phyloP scores from a whole-genome alignment of 352 stramenopile genomes.

The Phytophthora sojae region DNA sequence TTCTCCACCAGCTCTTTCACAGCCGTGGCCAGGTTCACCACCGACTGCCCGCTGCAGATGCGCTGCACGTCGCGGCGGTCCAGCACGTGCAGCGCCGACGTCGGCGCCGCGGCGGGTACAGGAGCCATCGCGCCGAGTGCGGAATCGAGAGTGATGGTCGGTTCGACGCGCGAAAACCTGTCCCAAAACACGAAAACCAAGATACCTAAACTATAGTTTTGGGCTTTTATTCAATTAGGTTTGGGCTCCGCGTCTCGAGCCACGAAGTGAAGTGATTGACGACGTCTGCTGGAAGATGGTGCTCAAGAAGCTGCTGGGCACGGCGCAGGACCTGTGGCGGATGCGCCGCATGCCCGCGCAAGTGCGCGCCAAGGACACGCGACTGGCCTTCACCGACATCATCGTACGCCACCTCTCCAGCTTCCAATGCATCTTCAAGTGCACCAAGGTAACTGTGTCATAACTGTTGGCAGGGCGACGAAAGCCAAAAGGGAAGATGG shows the following conservation, averaged over 20 bases:
- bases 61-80: constrained; percentile 61
- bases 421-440: not conserved
- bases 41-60: constrained; percentile 93
- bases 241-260: not conserved
- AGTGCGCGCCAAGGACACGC: constrained; percentile 59
- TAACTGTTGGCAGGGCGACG: constrained; percentile 42
- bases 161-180: not conserved
- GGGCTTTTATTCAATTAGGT: not conserved
- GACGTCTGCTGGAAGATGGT: constrained; percentile 24
- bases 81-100: constrained; percentile 48
- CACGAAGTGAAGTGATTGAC: constrained; percentile 3
- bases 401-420: constrained; percentile 39
- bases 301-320: constrained; percentile 55
- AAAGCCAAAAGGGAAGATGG: constrained; percentile 55
- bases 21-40: constrained; percentile 94
- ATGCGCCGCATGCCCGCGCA: constrained; percentile 52
- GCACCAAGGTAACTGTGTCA: no score
- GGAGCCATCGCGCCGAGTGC: not conserved
- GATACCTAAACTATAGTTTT: not conserved
- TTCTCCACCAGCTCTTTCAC: constrained; percentile 99
- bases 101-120: not conserved
- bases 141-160: constrained; percentile 30
- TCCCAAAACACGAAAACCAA: not conserved
- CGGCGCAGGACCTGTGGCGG: constrained; percentile 52
- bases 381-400: constrained; percentile 63